These are phyloP conservation scores for Excoecaria cochinchinensis DNA, from an alignment of 345 rosid genomes.

Conservation along the genomic window DNA sequence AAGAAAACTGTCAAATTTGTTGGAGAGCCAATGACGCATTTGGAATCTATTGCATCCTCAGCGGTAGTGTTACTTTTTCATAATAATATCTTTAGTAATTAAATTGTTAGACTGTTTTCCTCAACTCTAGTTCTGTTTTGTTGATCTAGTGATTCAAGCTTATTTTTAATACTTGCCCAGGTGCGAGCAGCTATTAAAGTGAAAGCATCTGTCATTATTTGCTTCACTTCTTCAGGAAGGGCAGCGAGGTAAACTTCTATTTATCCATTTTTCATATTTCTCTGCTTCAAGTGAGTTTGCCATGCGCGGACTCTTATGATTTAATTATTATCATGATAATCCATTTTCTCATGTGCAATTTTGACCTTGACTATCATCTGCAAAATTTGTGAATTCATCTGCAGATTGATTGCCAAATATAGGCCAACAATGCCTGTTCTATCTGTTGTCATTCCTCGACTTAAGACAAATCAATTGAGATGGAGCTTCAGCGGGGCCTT, in stretches of 20 bases:
- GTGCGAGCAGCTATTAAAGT: constrained; percentile 99
- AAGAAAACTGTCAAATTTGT: constrained; percentile 85
- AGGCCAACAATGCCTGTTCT: constrained; percentile 98
- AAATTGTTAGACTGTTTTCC: background rate
- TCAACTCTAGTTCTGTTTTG: background rate
- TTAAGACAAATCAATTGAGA: constrained; percentile 91
- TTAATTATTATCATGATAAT: background rate
- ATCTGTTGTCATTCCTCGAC: constrained; percentile 95
- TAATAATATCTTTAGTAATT: background rate
- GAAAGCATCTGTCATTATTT: constrained; percentile 91
- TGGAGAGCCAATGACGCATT: constrained; percentile 94
- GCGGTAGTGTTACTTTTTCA: constrained; percentile 54
- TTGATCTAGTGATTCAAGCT: background rate
- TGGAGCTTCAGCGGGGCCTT: constrained; percentile 99
- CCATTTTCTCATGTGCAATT: background rate
- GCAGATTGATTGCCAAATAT: constrained; percentile 95
- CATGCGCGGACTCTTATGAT: too few relatives aligned
- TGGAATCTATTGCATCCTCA: constrained; percentile 96
- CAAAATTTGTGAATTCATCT: constrained; percentile 1
- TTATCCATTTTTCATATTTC: background rate
- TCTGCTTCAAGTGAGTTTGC: background rate
- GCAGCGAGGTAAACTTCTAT: constrained; percentile 73
- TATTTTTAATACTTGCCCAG: constrained; percentile 30
- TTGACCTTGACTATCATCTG: background rate
- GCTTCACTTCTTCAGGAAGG: constrained; percentile 97